Base-by-base conservation (phyloP, 768 basidiomycete genomes). In the Panaeolus cyanescens region DNA sequence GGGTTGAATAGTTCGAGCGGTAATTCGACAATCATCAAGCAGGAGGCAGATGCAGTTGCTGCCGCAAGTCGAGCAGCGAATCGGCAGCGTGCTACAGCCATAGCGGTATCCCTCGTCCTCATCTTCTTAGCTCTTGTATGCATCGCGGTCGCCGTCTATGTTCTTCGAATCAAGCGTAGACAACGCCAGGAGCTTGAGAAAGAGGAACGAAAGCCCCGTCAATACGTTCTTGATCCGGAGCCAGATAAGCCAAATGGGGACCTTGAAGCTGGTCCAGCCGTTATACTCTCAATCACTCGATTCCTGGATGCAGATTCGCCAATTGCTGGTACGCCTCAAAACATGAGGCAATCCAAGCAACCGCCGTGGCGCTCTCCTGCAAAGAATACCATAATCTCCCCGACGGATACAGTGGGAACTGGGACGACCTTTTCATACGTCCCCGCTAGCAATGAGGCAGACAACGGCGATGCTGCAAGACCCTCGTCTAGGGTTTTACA, bases 1-100 rank as follows among this genome's bases (percentile, higher is more conserved):
- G 74, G 75, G 3, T 66, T 76, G 0, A 63, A 67, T 19, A 76
- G 75, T 39, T 55, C 64, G 2, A 73, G 74, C 54, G 67, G 64
- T 10, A 66, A 64, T 33, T 55, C 63, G 3, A 61, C 63, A 1
- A 5, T 36, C 9, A 63, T 62, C 19, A 32, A 42, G 12, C 57
- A 62, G 10, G 25, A 65, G n/a, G 33, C 32, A 15, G 62, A 50
- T 0, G 56, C 58, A 32, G 62, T 40, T 5, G 36, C 59, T n/a
- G 55, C 60, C 6, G 45, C 25, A 4, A 19, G 28, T 17, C n/a
- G 32, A 42, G 32, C 57, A 31, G 37, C 54, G 15, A 59, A 55
- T n/a, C 61, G 45, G 19, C 59, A 56, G 13, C 54, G 33, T 7
- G 36, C 61, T 10, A 62, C 54, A 15, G 58, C 61, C 34, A 58